A percentile compares a stretch with the other conserved stretches of the same genome.
These are phyloP conservation scores for Podaxis sp. DNA, from an alignment of 768 basidiomycete genomes.

Conservation along the genomic window DNA sequence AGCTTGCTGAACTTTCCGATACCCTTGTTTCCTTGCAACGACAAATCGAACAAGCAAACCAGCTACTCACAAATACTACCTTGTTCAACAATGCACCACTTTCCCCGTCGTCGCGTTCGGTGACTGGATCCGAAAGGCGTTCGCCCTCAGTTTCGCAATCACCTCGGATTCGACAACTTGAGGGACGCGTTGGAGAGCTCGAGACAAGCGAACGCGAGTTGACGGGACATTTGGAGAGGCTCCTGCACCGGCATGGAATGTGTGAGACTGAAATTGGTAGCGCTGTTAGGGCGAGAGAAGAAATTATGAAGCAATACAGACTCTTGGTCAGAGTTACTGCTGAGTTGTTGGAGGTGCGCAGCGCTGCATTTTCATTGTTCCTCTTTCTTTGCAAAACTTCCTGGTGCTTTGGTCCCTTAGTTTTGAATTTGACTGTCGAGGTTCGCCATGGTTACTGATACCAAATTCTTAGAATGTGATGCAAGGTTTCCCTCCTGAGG, in stretches of 20 bases:
- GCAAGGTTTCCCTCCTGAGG: constrained; percentile 4
- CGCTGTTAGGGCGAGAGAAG: constrained; percentile 33
- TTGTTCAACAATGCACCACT: not conserved
- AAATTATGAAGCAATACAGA: constrained; percentile 31
- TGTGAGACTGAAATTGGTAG: constrained; percentile 30
- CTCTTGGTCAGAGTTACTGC: constrained; percentile 40
- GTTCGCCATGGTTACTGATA: not conserved
- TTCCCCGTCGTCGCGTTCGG: not conserved
- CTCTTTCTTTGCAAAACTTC: not conserved
- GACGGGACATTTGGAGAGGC: constrained; percentile 19
- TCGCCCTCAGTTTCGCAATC: not conserved
- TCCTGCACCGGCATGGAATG: constrained; percentile 28
- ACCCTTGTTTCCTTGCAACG: not conserved
- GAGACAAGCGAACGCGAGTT: constrained; percentile 4
- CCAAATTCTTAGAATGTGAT: not conserved
- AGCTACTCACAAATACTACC: not conserved
- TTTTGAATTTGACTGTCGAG: not conserved
- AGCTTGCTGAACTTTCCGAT: constrained; percentile 3
- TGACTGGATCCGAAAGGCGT: not conserved
- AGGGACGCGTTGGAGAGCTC: constrained; percentile 7
- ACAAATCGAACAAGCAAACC: constrained; percentile 5
- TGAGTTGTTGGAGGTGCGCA: constrained; percentile 27
- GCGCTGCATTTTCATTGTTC: not conserved
- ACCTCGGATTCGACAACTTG: not conserved
- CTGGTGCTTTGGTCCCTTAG: not conserved